Evolutionary conservation across 2,329 filamentous ascomycete genomes (phyloP), one percentile per base, ranked within the genome.

Genomic region (Talaromyces verruculosus): DNA sequence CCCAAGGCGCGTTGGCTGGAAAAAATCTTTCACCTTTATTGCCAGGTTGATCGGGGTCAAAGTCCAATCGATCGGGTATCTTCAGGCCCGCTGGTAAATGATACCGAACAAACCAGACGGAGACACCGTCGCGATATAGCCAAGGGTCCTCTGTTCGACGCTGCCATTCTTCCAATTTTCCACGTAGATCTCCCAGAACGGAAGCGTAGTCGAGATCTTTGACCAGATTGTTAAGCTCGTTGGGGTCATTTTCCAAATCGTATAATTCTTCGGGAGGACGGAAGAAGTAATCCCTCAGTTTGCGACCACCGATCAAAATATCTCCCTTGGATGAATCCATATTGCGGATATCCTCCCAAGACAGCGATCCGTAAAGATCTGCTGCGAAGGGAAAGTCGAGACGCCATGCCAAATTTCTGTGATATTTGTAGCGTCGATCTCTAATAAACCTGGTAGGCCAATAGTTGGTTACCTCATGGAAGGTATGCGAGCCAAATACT

Each of bases 401-500:
- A 2, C 76, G 73, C 81, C 80, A 84, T 11, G 80, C 80, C 0
- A 84, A 72, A 57, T 84, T 84, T n/a, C 83, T 78, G 69, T 84
- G 83, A 68, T 84, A 84, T 69, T 84, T 84, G 75, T 77, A 83
- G 2, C 72, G 72, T 0, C 70, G 70, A 3, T 73, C 77, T 22
- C 82, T 78, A 39, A 84, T 72, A 67, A 77, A 81, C 11, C 82
- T 76, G 0, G 82, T 85, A 0, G 83, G 82, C 78, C 79, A 85
- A 72, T 84, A 84, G 68, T 84, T 84, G 5, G 77, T 78, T 1
- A 82, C 73, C 67, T 84, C 82, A 62, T 85, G 82, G 69, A 84
- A 84, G 0, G 83, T 84, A 69, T 85, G 83, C 0, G 81, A 84
- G 19, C 83, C 82, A 66, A 81, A 84, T 8, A 84, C 78, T 17